A percentile compares a stretch with the other conserved stretches of the same genome.
Evolutionary conservation across 306 rosid genomes (phyloP).

Genomic region (Luffa aegyptiaca): DNA sequence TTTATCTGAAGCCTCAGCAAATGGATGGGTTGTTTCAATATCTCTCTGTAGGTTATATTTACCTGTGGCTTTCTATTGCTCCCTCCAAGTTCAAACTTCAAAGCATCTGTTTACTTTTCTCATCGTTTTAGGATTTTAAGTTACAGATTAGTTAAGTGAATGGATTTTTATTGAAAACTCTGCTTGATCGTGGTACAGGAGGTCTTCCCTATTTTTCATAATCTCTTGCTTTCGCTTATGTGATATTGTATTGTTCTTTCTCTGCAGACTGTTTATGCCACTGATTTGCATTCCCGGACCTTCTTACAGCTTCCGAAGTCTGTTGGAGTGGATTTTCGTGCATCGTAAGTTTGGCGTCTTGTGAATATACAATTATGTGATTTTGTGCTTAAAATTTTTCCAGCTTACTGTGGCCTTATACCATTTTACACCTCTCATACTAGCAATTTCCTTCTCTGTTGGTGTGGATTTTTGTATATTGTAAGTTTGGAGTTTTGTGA

Average conservation of each 20-base stretch:
- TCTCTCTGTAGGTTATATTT: conserved; percentile 54
- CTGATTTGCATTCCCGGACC: conserved; percentile 88
- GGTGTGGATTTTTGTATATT: too few species aligned
- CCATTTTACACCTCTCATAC: not conserved
- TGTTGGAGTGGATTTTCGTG: conserved; percentile 92
- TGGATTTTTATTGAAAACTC: not conserved
- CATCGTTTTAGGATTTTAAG: not conserved
- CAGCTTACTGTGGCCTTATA: not conserved
- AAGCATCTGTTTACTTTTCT: not conserved
- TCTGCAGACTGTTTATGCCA: conserved; percentile 86
- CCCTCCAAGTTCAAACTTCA: not conserved
- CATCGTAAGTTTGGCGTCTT: conserved; percentile 56
- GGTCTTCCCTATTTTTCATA: not conserved
- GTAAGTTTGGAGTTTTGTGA: not conserved
- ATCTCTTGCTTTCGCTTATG: conserved; percentile 4
- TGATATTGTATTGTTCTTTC: conserved; percentile 13
- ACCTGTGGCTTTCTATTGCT: not conserved
- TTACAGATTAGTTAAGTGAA: not conserved
- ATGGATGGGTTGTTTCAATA: conserved; percentile 81
- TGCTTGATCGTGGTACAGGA: not conserved
- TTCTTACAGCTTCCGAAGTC: conserved; percentile 91
- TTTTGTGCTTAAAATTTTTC: not conserved
- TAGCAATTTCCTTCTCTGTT: too few species aligned
- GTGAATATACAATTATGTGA: not conserved
- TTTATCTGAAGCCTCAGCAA: conserved; percentile 85